phyloP scores from a whole-genome alignment of 768 basidiomycete species.

The Boletus barrowsii region DNA sequence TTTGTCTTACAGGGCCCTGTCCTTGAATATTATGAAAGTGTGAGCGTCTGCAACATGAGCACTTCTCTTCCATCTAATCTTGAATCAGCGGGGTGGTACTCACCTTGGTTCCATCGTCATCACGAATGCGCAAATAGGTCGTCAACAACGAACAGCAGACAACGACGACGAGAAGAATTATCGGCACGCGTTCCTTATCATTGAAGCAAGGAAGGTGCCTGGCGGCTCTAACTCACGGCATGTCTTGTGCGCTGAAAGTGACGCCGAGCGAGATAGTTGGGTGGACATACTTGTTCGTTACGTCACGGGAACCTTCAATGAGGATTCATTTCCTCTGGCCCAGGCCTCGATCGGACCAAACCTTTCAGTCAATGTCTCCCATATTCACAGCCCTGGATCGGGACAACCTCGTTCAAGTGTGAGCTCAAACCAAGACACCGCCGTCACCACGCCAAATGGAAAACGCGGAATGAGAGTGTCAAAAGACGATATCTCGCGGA shows the following conservation, averaged over 20 bases:
- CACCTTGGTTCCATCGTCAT: slow-evolving; percentile 90
- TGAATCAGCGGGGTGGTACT: slow-evolving; percentile 74
- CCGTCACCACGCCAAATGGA: slow-evolving; percentile 18
- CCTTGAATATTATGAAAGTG: slow-evolving; percentile 93
- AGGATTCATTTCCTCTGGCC: slow-evolving; percentile 48
- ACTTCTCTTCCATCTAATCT: slow-evolving; percentile 10
- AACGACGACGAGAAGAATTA: slow-evolving; percentile 89
- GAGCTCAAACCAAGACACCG: slow-evolving; percentile 38
- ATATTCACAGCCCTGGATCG: slow-evolving; percentile 26
- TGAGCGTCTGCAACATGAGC: slow-evolving; percentile 44
- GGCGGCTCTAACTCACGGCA: slow-evolving; percentile 74
- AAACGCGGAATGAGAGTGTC: slow-evolving; percentile 44
- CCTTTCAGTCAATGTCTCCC: slow-evolving; percentile 24
- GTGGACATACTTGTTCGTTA: slow-evolving; percentile 91
- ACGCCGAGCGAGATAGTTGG: slow-evolving; percentile 91
- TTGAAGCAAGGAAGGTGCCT: slow-evolving; percentile 78
- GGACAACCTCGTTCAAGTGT: slow-evolving; percentile 58
- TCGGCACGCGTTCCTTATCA: slow-evolving; percentile 95
- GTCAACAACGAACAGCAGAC: slow-evolving; percentile 70
- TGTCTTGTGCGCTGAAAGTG: slow-evolving; percentile 95
- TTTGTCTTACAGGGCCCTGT: slow-evolving; percentile 90
- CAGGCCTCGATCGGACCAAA: slow-evolving; percentile 29
- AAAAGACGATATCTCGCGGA: slow-evolving; percentile 60
- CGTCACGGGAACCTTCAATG: slow-evolving; percentile 77
- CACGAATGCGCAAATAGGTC: slow-evolving; percentile 93